Conservation (phyloP, 805 yeast species). For the Wickerhamia fluorescens region DNA sequence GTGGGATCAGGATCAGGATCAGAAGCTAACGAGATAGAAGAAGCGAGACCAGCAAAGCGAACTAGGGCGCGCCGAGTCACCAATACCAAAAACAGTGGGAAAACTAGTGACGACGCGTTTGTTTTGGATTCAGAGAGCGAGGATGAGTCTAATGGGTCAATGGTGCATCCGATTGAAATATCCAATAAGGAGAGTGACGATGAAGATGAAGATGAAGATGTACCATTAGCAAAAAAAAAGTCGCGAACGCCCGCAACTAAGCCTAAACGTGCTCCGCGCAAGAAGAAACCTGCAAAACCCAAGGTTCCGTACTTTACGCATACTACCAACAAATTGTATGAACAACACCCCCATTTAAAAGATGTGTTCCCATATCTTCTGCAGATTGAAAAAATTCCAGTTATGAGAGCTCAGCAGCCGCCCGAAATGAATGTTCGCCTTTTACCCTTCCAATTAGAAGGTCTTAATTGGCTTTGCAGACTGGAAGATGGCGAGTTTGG, state of each 20-base stretch:
- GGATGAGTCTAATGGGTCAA: conserved; percentile 9
- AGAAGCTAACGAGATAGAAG: too few species aligned
- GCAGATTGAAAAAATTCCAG: conserved; percentile 37
- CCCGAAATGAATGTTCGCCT: conserved; percentile 63
- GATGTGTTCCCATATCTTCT: conserved; percentile 64
- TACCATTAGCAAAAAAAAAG: conserved; percentile 8
- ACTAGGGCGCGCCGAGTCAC: conserved; percentile 8
- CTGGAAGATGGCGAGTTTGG: conserved; percentile 75
- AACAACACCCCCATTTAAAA: conserved; percentile 70
- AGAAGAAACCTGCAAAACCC: conserved; percentile 40
- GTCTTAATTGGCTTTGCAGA: conserved; percentile 76
- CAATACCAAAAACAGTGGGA: conserved; percentile 5
- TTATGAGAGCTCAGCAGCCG: conserved; percentile 67
- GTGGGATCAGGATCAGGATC: too few species aligned
- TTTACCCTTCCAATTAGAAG: conserved; percentile 90
- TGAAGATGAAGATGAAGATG: conserved; percentile 18
- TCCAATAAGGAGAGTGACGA: conserved; percentile 23
- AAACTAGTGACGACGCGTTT: conserved; percentile 2
- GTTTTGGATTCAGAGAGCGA: conserved; percentile 6
- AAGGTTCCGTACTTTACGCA: conserved; percentile 65
- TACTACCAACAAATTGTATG: conserved; percentile 60
- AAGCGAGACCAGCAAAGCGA: conserved; percentile 4
- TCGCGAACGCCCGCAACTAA: conserved; percentile 9
- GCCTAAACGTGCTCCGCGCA: conserved; percentile 17
- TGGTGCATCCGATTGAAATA: conserved; percentile 11